Evolutionary conservation across 345 rosid genomes (phyloP).

Genomic region (Citrus unshiu): DNA sequence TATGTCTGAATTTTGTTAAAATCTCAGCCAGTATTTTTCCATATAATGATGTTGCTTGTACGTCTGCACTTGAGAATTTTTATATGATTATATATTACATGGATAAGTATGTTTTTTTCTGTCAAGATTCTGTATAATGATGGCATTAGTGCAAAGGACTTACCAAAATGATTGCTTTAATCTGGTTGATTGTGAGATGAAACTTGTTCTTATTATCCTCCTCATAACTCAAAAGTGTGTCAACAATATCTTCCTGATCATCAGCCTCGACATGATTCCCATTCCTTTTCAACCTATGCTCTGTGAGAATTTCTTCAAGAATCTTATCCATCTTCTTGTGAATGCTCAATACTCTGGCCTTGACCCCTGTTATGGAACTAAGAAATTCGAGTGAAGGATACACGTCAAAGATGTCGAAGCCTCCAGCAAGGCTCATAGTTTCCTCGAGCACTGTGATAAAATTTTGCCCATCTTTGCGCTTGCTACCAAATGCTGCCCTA

Average conservation of each 20-base stretch:
- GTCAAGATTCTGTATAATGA: neutral
- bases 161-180: slow-evolving; percentile 13
- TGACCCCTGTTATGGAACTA: slow-evolving; percentile 3
- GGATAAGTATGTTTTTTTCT: neutral
- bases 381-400: slow-evolving; percentile 13
- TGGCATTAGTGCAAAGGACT: neutral
- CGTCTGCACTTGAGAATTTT: too few species aligned
- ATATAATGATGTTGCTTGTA: too few species aligned
- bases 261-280: neutral
- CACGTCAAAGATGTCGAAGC: slow-evolving; percentile 2
- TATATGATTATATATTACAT: too few species aligned
- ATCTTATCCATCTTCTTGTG: slow-evolving; percentile 13
- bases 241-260: slow-evolving; percentile 10
- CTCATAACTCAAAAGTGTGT: slow-evolving; percentile 12
- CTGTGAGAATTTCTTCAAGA: slow-evolving; percentile 1
- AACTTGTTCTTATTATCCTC: slow-evolving; percentile 1
- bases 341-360: neutral
- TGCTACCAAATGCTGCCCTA: neutral
- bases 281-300: slow-evolving; percentile 4
- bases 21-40: too few species aligned
- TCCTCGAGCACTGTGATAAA: neutral
- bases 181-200: neutral
- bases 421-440: neutral
- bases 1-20: neutral
- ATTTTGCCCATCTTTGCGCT: slow-evolving; percentile 5